Evolutionary conservation across 2,329 filamentous ascomycete species (phyloP).

Genomic region (Stenocarpella maydis): DNA sequence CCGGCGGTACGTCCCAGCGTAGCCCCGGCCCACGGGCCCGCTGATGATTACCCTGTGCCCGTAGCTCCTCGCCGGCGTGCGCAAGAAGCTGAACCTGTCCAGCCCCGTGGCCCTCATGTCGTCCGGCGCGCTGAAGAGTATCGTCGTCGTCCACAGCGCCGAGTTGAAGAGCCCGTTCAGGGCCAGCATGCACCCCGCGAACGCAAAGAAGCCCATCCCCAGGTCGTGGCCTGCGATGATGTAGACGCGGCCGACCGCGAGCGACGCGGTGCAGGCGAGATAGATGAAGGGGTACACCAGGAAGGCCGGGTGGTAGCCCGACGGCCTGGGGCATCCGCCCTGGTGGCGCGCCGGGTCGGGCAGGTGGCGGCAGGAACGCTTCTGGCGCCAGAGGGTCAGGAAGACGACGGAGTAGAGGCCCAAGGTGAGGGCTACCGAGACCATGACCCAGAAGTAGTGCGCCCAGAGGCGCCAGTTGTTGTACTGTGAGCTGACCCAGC

Average conservation of each 20-base stretch:
- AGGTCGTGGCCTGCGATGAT: constrained; percentile 25
- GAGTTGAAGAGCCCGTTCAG: constrained; percentile 36
- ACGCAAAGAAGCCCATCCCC: constrained; percentile 28
- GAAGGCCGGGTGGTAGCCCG: constrained; percentile 38
- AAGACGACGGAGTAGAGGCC: constrained; percentile 33
- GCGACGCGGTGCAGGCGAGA: constrained; percentile 34
- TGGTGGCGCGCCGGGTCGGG: constrained; percentile 3
- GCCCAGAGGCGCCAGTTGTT: constrained; percentile 31
- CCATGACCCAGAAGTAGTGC: constrained; percentile 35
- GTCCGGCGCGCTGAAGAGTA: constrained; percentile 34
- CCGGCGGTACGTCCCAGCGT: not conserved
- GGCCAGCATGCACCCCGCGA: constrained; percentile 33
- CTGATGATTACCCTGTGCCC: constrained; percentile 7
- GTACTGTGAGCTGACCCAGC: constrained; percentile 35
- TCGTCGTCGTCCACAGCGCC: constrained; percentile 37
- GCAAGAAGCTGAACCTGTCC: constrained; percentile 35
- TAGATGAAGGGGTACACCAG: constrained; percentile 37
- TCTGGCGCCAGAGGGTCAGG: constrained; percentile 34
- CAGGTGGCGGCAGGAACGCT: constrained; percentile 30
- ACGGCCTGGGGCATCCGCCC: constrained; percentile 12
- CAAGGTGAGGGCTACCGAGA: constrained; percentile 31
- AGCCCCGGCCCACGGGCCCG: constrained; percentile 9
- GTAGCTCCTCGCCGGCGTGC: constrained; percentile 29
- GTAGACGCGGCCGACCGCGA: constrained; percentile 33
- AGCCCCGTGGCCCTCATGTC: constrained; percentile 36